Evolutionary conservation across 73 alveolate genomes (phyloP), one percentile per base, ranked within the genome.

Genomic region (Paramecium octaurelia): DNA sequence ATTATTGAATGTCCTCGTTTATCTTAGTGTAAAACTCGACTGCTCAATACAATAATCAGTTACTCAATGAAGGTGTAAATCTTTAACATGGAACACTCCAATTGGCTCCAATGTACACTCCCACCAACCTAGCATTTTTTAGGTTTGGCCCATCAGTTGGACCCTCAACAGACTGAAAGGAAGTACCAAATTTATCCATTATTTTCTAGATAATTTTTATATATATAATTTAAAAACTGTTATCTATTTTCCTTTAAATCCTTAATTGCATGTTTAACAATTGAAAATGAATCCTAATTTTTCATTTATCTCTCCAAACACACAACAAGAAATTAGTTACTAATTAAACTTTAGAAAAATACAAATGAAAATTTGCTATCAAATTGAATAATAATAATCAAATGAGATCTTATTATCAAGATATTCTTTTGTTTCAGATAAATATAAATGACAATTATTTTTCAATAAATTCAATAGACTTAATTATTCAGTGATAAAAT

Each of bases 181-280:
- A 70, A 11, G 94, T 83, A n/a, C 94, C 94, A 73, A 89, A 89
- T 89, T 89, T 89, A 27, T 89, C 94, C 94, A 89, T 89, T 34
- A 34, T 68, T 68, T 54, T 54, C 34, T 54, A 54, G 60, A 48
- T 48, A 16, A n/a, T 54, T 46, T 46, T 16, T 54, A n/a, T 54
- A 54, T 54, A 54, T 54, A 54, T 54, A 54, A 54, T 18, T 54
- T 54, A 54, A n/a, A 54, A 54, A 54, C 69, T 54, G 69, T 54
- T 54, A 54, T 54, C 69, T 54, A 54, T 54, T 54, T 54, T 54
- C 31, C 34, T 54, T 18, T 54, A 18, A n/a, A 54, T 18, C 21
- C 20, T 16, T 54, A 18, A 54, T 54, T 18, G 18, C 20, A 54
- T 44, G 12, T 44, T 44, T 5, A 11, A 11, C 18, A 44, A 44